A percentile compares a stretch with the other conserved stretches of the same genome.
These are phyloP conservation scores for Fonsecaea erecta DNA, from an alignment of 2,329 filamentous ascomycete species.

Conservation along the genomic window DNA sequence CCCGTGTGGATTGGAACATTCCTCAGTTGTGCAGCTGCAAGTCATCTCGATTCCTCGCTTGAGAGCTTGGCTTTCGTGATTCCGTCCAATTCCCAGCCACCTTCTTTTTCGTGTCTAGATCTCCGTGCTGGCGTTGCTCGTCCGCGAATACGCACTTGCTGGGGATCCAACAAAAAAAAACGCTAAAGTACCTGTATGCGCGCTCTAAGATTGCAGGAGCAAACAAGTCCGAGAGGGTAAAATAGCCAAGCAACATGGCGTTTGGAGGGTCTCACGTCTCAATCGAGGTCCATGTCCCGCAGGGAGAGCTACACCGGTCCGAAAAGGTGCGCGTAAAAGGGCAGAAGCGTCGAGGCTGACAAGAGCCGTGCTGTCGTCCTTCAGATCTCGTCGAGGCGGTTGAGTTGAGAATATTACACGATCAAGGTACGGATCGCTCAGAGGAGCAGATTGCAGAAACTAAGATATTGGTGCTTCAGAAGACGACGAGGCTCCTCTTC, in stretches of 20 bases:
- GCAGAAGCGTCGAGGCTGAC: constrained; percentile 48
- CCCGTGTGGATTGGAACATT: constrained; percentile 24
- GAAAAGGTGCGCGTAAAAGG: too few species aligned
- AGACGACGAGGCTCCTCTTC: constrained; percentile 1
- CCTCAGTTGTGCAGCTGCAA: constrained; percentile 10
- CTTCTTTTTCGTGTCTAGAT: constrained; percentile 4
- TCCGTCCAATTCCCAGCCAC: constrained; percentile 1
- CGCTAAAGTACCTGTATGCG: constrained; percentile 23
- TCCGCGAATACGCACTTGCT: background rate
- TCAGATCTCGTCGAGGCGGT: constrained; percentile 47
- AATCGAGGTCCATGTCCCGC: too few species aligned
- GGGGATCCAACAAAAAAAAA: background rate
- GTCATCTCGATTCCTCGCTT: constrained; percentile 14
- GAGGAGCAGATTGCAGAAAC: constrained; percentile 61
- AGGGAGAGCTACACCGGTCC: too few species aligned
- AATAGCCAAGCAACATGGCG: constrained; percentile 14
- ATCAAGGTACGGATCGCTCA: constrained; percentile 55
- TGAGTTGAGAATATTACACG: constrained; percentile 60
- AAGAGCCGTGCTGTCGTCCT: constrained; percentile 52
- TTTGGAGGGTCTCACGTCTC: background rate
- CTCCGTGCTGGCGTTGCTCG: background rate
- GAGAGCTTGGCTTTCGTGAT: background rate
- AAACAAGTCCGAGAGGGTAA: constrained; percentile 7
- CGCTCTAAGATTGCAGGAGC: constrained; percentile 24
- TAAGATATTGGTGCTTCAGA: constrained; percentile 52